A percentile compares a stretch with the other conserved stretches of the same genome.
Evolutionary conservation across 495 filamentous ascomycete genomes (phyloP).

Genomic region (Lophiotrema nucula): DNA sequence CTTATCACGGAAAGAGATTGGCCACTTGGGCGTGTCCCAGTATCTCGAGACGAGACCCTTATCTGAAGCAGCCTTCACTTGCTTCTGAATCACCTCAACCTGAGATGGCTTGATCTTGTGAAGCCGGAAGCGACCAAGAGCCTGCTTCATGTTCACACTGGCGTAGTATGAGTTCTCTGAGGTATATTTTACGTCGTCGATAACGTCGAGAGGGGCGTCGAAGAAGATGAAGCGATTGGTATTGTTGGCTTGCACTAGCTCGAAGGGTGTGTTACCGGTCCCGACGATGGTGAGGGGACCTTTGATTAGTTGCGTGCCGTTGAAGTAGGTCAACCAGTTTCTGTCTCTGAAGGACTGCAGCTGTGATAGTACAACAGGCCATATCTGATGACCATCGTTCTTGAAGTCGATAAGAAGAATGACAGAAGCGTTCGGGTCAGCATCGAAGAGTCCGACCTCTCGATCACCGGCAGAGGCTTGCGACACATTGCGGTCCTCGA

Average conservation of each 20-base stretch:
- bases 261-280: conserved; percentile 47
- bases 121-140: conserved; percentile 18
- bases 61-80: conserved; percentile 20
- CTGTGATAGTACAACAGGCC: conserved; percentile 44
- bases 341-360: conserved; percentile 44
- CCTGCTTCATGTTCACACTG: conserved; percentile 16
- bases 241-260: conserved; percentile 14
- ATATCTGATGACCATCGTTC: conserved; percentile 40
- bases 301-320: conserved; percentile 41
- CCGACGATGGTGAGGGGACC: conserved; percentile 50
- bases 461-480: background rate
- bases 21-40: conserved; percentile 29
- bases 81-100: conserved; percentile 17
- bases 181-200: conserved; percentile 14
- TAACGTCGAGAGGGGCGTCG: conserved; percentile 20
- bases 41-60: conserved; percentile 28
- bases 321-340: conserved; percentile 46
- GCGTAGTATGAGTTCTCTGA: conserved; percentile 30
- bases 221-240: conserved; percentile 29
- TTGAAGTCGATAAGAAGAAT: conserved; percentile 46
- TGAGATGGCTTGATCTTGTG: conserved; percentile 3
- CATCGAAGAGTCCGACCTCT: conserved; percentile 23
- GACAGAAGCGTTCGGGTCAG: conserved; percentile 9
- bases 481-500: conserved; percentile 20
- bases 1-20: conserved; percentile 25